Base-by-base conservation (phyloP, 768 basidiomycete species). In the Tylopilus felleus region DNA sequence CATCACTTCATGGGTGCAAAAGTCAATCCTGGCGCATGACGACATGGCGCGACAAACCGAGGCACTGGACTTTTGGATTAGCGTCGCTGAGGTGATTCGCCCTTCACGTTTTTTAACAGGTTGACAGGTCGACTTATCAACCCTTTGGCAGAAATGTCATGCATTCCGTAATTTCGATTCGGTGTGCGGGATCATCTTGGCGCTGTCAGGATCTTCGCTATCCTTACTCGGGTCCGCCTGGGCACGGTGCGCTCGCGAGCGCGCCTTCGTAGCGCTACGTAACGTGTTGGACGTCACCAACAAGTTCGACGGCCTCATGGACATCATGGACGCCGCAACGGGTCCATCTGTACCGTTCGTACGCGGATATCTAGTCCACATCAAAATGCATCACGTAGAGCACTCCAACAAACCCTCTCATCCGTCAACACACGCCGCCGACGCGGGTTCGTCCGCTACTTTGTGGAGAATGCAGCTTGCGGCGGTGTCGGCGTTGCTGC, bases 61-160 rank as follows among this genome's bases (percentile, higher is more conserved):
- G 51, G 78, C 76, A 16, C 71, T 88, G 35, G 85, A 88, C 54
- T 80, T 84, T 62, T 90, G 88, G 88, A 84, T 90, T 59, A 84
- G 80, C 63, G 84, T 88, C 19, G 86, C 88, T 8, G 86, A 90
- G 79, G 88, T 88, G 60, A 61, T 35, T 40, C 79, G 38, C 67
- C 23, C 17, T 19, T 21, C 38, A 23, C n/a, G n/a, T 49, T 38
- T 48, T 38, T 31, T 57, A 39, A 44, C 25, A 33, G 1, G 17
- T 19, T n/a, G 17, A 41, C 29, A 21, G 16, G 29, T 17, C 13
- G 22, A 53, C 55, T 38, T 7, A 46, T 40, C 46, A 28, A 33
- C 25, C 14, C 3, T 23, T 36, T 39, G 21, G 19, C 62, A 90
- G 87, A 85, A 81, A 78, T 88, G 84, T 68, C 78, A 76, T 33